These are phyloP conservation scores for Penicillium concentricum DNA, from an alignment of 2,329 filamentous ascomycete species.

Conservation along the genomic window DNA sequence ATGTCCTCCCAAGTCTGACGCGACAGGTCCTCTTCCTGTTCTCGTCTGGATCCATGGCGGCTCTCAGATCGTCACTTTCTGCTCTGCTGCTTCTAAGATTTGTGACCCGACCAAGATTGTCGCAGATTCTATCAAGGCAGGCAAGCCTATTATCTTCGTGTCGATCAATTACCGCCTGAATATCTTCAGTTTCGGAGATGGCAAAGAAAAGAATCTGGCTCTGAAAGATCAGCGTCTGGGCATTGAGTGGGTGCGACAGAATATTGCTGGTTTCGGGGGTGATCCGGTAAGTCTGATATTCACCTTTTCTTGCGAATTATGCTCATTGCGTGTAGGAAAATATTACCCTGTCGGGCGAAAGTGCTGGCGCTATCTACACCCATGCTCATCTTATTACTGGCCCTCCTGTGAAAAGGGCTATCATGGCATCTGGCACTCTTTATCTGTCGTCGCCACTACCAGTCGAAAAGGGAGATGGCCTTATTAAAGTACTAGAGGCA, in stretches of 20 bases:
- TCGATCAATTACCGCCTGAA: constrained; percentile 47
- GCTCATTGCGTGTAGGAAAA: constrained; percentile 26
- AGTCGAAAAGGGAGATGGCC: constrained; percentile 28
- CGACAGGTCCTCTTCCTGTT: constrained; percentile 34
- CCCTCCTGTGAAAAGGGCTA: constrained; percentile 33
- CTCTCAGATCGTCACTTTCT: constrained; percentile 48
- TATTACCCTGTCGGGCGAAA: constrained; percentile 48
- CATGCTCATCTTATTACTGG: constrained; percentile 44
- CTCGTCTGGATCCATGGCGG: constrained; percentile 51
- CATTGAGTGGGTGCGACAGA: constrained; percentile 41
- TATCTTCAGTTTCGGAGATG: constrained; percentile 48
- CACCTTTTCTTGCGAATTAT: background rate
- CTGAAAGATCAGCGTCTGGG: constrained; percentile 37
- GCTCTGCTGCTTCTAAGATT: constrained; percentile 42
- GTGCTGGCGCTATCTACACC: constrained; percentile 47
- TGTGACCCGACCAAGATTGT: constrained; percentile 42
- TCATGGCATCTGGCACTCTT: constrained; percentile 46
- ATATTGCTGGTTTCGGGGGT: constrained; percentile 43
- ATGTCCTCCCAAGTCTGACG: constrained; percentile 17
- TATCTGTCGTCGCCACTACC: constrained; percentile 46
- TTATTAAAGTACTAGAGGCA: constrained; percentile 31
- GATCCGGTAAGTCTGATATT: constrained; percentile 30
- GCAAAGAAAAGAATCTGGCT: constrained; percentile 41
- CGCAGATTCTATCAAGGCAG: constrained; percentile 33
- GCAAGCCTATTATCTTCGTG: constrained; percentile 44